Conservation (phyloP, 2,329 filamentous ascomycete genomes). For the Rhynchosporium agropyri region DNA sequence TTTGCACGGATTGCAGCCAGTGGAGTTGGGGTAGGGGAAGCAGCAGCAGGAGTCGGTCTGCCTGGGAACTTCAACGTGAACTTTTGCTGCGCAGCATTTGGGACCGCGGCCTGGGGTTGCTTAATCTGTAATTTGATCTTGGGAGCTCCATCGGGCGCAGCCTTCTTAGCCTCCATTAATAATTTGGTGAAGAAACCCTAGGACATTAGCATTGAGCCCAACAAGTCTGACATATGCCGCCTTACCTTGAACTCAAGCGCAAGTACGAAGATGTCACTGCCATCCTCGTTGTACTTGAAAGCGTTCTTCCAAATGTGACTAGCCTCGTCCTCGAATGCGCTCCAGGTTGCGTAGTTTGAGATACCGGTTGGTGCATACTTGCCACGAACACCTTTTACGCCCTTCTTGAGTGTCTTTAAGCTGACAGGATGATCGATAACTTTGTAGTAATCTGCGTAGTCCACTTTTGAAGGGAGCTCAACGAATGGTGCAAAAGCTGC, state of each 20-base stretch:
- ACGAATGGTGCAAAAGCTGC: conserved; percentile 74
- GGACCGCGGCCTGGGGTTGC: conserved; percentile 38
- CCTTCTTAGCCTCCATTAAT: conserved; percentile 70
- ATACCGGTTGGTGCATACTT: conserved; percentile 62
- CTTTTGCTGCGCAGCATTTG: conserved; percentile 50
- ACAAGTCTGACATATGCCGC: conserved; percentile 1
- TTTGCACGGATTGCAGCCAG: conserved; percentile 51
- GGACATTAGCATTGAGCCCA: conserved; percentile 25
- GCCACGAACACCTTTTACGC: conserved; percentile 72
- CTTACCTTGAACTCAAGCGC: conserved; percentile 78
- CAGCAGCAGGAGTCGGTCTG: conserved; percentile 56
- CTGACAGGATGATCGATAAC: conserved; percentile 81
- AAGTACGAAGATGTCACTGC: conserved; percentile 78
- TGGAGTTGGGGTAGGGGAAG: conserved; percentile 47
- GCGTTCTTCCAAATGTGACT: conserved; percentile 87
- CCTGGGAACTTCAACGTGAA: conserved; percentile 73
- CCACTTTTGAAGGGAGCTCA: conserved; percentile 69
- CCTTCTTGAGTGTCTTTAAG: conserved; percentile 75
- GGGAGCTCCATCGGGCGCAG: conserved; percentile 68
- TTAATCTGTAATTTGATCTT: conserved; percentile 79
- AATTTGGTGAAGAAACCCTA: conserved; percentile 70
- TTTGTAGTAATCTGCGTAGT: conserved; percentile 83
- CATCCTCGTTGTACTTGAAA: conserved; percentile 87
- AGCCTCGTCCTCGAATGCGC: conserved; percentile 76
- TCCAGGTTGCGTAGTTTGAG: conserved; percentile 79